Base-by-base conservation (phyloP, 768 basidiomycete species). In the Naganishia kalamii region DNA sequence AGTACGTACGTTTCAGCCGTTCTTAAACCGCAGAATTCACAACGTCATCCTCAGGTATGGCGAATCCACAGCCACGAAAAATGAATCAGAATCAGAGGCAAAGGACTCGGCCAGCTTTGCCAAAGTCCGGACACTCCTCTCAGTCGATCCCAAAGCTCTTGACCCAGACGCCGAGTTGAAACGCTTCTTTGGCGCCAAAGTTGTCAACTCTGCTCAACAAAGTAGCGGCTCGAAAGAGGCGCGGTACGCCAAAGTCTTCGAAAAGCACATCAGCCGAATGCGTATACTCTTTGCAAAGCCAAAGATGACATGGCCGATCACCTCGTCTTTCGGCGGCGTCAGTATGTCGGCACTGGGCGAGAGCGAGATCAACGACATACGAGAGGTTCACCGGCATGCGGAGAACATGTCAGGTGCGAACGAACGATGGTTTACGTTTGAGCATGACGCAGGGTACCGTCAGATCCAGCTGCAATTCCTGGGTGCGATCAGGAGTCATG, bases 171-270 rank as follows among this genome's bases (percentile, higher is more conserved):
- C 88, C 0, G 96, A 99, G 74, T 84, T 98, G 79, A 86, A 88
- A 62, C 87, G 86, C 68, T 94, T 97, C 82, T 99, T 99, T 74
- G 94, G 94, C 1, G 84, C 89, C 21, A 89, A 87, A 72, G 92
- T 96, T 64, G 84, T 97, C 10, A 70, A 80, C 0, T 66, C 77
- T 1, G 71, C 75, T 30, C 62, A 63, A 49, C 66, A 67, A 59
- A 48, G 27, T 27, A 61, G 30, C 23, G 57, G 63, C 32, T 51
- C 43, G 27, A 70, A 70, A 40, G 60, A 70, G n/a, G 71, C 71
- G 52, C 69, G 75, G 23, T 66, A 70, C 10, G 68, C 67, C 8
- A 64, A 64, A 57, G 30, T 64, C 10, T 64, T 64, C 51, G 37
- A 64, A 21, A 64, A 64, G 40, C 68, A 72, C 13, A 73, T 76